Evolutionary conservation across 2,329 filamentous ascomycete species (phyloP), one percentile per base, ranked within the genome.

Genomic region (Microthyrium microscopicum): DNA sequence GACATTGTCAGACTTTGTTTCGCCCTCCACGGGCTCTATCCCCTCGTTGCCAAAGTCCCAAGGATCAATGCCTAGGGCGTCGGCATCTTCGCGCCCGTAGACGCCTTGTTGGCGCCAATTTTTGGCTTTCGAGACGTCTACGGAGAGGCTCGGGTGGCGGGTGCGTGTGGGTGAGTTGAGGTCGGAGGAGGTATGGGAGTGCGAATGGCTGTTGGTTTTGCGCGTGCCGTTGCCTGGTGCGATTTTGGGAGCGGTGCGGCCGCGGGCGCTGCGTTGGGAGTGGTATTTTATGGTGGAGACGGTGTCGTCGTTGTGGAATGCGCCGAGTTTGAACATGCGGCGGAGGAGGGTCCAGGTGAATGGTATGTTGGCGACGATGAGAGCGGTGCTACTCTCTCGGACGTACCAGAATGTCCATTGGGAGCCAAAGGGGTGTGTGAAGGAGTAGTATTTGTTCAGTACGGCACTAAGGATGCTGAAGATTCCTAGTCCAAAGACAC

Each of bases 381-480:
- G 57, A 5, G 69, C 67, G 0, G 70, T 67, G 22, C 58, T 62
- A 15, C 60, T 57, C 41, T 72, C 68, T 16, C 64, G 60, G 4
- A 66, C 60, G 41, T 72, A 71, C 69, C 70, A 75, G 41, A 64
- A 64, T 0, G 70, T 61, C 56, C 70, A 75, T 24, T 64, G 50
- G 11, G 56, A 53, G 3, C 64, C 66, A 45, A 69, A 73, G 1
- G 66, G 66, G 15, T 68, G 50, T 12, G 53, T 61, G 39, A 75
- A 72, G 28, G 66, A 70, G 51, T 71, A 72, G 44, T 70, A 68
- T 39, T 73, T 71, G 52, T 72, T 74, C 12, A 75, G 52, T 5
- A 66, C 59, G 8, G 69, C 66, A 13, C 66, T 64, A 11, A 74
- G 51, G 32, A 75, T 68, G 12, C 46, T 50, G 33, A 56, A 56